Percentiles rank a stretch among this genome's conserved stretches.
Conservation (phyloP, 179 eudicot genomes). For the Nepenthes alata region DNA sequence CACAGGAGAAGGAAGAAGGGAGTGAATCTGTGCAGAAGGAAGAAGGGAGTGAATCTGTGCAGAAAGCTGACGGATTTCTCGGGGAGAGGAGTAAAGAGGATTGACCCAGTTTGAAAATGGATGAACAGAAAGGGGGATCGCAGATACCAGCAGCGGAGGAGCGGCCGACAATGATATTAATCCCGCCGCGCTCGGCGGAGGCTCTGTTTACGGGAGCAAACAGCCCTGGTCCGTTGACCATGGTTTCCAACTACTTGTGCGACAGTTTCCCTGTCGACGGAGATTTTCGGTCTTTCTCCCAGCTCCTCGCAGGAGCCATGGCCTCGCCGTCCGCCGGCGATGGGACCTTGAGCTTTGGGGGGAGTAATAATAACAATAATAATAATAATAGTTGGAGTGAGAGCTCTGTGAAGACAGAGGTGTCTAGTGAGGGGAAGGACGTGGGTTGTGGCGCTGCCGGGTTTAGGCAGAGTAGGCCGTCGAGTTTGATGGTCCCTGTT, state of each 20-base stretch:
- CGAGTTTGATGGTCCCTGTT: constrained; percentile 15
- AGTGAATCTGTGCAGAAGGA: too few species aligned
- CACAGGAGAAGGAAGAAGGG: too few species aligned
- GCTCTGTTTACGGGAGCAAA: constrained; percentile 18
- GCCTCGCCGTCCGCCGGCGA: constrained; percentile 3
- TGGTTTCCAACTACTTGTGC: constrained; percentile 17
- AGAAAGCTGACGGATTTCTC: too few species aligned
- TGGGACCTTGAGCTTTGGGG: constrained; percentile 6
- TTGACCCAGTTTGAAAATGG: background rate
- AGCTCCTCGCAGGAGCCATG: constrained; percentile 24
- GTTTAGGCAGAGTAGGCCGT: constrained; percentile 27
- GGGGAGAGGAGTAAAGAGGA: too few species aligned
- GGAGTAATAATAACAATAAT: constrained; percentile 3
- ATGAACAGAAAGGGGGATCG: background rate
- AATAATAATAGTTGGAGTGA: background rate
- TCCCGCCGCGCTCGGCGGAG: constrained; percentile 10
- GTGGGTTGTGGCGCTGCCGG: constrained; percentile 4
- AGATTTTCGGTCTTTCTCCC: constrained; percentile 27
- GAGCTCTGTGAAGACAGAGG: background rate
- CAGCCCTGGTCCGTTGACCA: constrained; percentile 46
- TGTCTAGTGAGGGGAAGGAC: background rate
- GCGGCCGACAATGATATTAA: constrained; percentile 32
- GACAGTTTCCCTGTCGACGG: constrained; percentile 29
- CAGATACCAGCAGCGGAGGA: constrained; percentile 4
- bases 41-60: too few species aligned